Evolutionary conservation across 768 basidiomycete genomes (phyloP).

Genomic region (Coprinopsis cinerea): DNA sequence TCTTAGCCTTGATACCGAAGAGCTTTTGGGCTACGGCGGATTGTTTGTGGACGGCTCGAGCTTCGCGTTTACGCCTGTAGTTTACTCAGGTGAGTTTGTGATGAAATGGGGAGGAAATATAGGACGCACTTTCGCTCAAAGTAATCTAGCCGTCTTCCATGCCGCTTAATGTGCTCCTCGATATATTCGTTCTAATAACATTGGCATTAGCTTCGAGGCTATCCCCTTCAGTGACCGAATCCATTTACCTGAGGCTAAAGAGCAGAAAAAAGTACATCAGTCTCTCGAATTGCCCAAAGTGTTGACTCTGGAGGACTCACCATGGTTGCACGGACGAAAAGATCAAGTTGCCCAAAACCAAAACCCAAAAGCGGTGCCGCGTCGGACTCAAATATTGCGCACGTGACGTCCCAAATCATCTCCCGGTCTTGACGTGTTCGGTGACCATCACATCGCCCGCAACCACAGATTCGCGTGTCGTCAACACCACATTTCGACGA

Average conservation of each 20-base stretch:
- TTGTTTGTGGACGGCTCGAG: constrained; percentile 66
- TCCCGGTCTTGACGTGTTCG: constrained; percentile 13
- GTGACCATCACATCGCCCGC: not conserved
- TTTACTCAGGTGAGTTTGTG: constrained; percentile 2
- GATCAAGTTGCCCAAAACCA: constrained; percentile 23
- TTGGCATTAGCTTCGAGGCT: not conserved
- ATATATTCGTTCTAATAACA: constrained; percentile 89
- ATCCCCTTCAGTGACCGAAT: not conserved
- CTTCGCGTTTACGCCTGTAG: constrained; percentile 73
- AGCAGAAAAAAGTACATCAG: constrained; percentile 12
- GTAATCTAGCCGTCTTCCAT: constrained; percentile 93
- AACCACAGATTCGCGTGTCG: no score
- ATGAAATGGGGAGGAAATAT: constrained; percentile 5
- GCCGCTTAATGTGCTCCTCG: constrained; percentile 96
- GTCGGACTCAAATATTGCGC: constrained; percentile 14
- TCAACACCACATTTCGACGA: not conserved
- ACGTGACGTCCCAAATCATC: constrained; percentile 24
- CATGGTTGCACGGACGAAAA: constrained; percentile 32
- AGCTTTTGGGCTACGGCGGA: constrained; percentile 89
- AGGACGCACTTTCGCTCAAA: constrained; percentile 84
- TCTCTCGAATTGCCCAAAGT: constrained; percentile 4
- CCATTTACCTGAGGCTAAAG: constrained; percentile 60
- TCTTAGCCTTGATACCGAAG: constrained; percentile 95
- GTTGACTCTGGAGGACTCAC: constrained; percentile 22
- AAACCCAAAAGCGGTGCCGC: constrained; percentile 13